phyloP scores from a whole-genome alignment of 2,329 filamentous ascomycete species.

The Curvularia hawaiiensis region DNA sequence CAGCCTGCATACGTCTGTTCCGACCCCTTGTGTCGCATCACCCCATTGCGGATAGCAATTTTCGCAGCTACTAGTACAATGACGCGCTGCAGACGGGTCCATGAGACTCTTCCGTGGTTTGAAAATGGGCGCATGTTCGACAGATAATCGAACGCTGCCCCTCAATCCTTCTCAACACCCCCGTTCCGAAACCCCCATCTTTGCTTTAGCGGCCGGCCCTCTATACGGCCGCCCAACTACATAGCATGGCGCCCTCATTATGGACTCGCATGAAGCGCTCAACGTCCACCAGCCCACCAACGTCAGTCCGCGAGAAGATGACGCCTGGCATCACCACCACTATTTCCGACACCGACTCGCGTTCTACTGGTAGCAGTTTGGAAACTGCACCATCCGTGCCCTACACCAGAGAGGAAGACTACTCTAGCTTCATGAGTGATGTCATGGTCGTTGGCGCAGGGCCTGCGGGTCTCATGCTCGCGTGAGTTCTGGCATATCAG shows the following conservation, averaged over 20 bases:
- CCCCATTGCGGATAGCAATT: conserved; percentile 31
- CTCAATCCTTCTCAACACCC: conserved; percentile 19
- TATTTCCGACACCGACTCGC: conserved; percentile 27
- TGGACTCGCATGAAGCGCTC: conserved; percentile 45
- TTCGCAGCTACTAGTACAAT: conserved; percentile 14
- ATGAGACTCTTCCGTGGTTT: conserved; percentile 21
- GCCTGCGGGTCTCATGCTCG: conserved; percentile 51
- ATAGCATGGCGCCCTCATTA: conserved; percentile 42
- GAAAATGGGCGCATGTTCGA: conserved; percentile 35
- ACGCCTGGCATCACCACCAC: conserved; percentile 37
- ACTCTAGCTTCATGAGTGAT: conserved; percentile 45
- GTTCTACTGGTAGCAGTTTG: conserved; percentile 32
- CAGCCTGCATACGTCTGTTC: conserved; percentile 12
- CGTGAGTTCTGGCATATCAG: conserved; percentile 35
- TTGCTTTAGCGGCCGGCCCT: conserved; percentile 26
- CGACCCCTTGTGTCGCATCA: conserved; percentile 29
- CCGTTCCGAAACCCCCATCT: conserved; percentile 29
- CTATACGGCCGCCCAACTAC: conserved; percentile 17
- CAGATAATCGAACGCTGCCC: conserved; percentile 27
- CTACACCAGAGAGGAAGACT: conserved; percentile 29
- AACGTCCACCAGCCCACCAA: conserved; percentile 28
- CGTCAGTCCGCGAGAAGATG: conserved; percentile 43
- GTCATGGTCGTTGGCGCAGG: conserved; percentile 51
- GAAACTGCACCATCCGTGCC: conserved; percentile 27
- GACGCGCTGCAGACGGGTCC: conserved; percentile 11